Conservation (phyloP, 2,329 filamentous ascomycete species). For the Epichloe hybrida region DNA sequence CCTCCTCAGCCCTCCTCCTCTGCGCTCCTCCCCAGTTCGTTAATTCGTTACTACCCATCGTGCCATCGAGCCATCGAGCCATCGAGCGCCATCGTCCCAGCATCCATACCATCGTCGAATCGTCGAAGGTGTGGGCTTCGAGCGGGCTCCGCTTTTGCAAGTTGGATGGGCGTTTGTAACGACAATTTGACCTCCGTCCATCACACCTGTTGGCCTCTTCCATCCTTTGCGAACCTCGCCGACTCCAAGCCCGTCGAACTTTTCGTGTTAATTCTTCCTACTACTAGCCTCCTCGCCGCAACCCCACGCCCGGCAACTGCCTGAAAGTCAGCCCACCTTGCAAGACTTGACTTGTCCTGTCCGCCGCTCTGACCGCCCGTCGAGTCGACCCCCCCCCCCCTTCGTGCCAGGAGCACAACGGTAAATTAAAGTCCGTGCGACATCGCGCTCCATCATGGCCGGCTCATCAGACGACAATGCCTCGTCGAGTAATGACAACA, state of each 20-base stretch:
- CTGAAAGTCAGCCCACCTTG: neutral
- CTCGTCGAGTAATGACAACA: constrained; percentile 19
- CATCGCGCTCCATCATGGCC: constrained; percentile 14
- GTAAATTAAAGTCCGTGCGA: neutral
- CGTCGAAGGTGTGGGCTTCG: too few relatives aligned
- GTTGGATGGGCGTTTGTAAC: too few relatives aligned
- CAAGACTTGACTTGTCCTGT: neutral
- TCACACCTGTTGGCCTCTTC: neutral
- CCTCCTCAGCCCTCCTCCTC: too few relatives aligned
- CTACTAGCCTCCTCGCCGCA: neutral
- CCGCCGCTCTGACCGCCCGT: too few relatives aligned
- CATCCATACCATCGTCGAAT: too few relatives aligned
- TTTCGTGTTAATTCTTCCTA: neutral
- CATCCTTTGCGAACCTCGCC: neutral
- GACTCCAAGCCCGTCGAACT: neutral
- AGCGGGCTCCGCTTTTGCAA: too few relatives aligned
- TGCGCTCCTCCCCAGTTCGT: too few relatives aligned
- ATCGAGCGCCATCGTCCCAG: too few relatives aligned
- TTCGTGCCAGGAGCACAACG: neutral
- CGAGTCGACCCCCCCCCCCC: too few relatives aligned
- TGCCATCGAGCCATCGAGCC: too few relatives aligned
- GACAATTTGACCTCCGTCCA: neutral
- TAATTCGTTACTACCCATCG: too few relatives aligned
- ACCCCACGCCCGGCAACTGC: constrained; percentile 1
- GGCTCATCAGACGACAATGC: constrained; percentile 26